These are phyloP conservation scores for Pseudogymnoascus sp. DNA, from an alignment of 2,329 filamentous ascomycete genomes.

Conservation along the genomic window DNA sequence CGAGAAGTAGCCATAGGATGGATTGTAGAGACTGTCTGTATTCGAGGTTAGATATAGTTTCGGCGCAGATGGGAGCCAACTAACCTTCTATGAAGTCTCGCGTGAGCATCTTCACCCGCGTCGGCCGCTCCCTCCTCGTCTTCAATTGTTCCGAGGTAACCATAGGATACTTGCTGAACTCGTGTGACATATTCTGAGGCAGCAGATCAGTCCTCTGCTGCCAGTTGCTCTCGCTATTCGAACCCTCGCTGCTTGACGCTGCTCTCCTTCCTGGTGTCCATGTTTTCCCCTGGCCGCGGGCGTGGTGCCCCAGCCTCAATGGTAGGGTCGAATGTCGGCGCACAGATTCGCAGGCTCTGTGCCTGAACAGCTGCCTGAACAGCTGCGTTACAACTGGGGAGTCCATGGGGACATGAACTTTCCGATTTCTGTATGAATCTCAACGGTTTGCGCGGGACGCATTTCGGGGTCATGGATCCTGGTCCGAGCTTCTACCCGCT, in stretches of 20 bases:
- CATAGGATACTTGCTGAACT: slow-evolving; percentile 75
- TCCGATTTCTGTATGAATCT: slow-evolving; percentile 9
- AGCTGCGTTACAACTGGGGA: slow-evolving; percentile 69
- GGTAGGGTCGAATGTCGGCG: slow-evolving; percentile 29
- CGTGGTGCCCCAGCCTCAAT: slow-evolving; percentile 28
- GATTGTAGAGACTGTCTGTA: slow-evolving; percentile 87
- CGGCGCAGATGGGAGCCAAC: slow-evolving; percentile 15
- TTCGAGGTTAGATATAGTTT: slow-evolving; percentile 14
- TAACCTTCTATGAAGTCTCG: slow-evolving; percentile 94
- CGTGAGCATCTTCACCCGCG: slow-evolving; percentile 90
- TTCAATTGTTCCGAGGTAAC: slow-evolving; percentile 78
- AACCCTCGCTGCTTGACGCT: slow-evolving; percentile 15
- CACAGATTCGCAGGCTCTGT: slow-evolving; percentile 56
- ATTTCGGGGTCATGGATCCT: neutral
- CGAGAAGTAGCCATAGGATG: slow-evolving; percentile 90
- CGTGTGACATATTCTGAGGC: slow-evolving; percentile 67
- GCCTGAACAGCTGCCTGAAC: slow-evolving; percentile 78
- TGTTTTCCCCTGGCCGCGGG: slow-evolving; percentile 32
- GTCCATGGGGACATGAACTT: slow-evolving; percentile 55
- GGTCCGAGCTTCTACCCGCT: slow-evolving; percentile 10
- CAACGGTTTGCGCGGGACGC: slow-evolving; percentile 7
- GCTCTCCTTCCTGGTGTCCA: slow-evolving; percentile 13
- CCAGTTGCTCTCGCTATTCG: slow-evolving; percentile 65
- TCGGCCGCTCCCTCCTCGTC: slow-evolving; percentile 65
- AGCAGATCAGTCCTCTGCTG: slow-evolving; percentile 74